phyloP scores from a whole-genome alignment of 2,329 filamentous ascomycete genomes.

The Kalmusia sp. region DNA sequence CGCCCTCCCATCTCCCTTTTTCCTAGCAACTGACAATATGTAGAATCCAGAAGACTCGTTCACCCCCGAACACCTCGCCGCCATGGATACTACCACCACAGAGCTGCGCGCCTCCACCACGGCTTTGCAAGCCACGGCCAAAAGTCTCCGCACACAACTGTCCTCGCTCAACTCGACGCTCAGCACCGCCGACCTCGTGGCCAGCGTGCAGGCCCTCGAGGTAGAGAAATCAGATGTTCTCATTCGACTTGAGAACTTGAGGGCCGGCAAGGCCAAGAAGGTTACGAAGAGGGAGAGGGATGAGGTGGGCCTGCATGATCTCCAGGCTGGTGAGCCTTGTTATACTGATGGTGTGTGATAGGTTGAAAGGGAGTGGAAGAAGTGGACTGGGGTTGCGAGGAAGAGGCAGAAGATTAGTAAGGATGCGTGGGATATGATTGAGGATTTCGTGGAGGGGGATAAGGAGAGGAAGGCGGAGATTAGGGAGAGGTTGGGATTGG shows the following conservation, averaged over 20 bases:
- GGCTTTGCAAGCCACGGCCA: constrained; percentile 54
- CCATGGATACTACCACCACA: constrained; percentile 58
- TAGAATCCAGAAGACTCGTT: constrained; percentile 59
- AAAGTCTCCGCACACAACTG: constrained; percentile 57
- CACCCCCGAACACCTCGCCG: constrained; percentile 56
- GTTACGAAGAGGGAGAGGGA: constrained; percentile 58
- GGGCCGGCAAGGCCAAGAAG: constrained; percentile 51
- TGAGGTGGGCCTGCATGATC: too few relatives aligned
- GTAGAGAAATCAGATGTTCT: constrained; percentile 52
- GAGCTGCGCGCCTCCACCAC: constrained; percentile 55
- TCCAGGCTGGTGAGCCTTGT: too few relatives aligned
- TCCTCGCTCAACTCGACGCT: constrained; percentile 56
- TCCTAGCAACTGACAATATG: neutral
- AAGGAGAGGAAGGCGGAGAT: constrained; percentile 56
- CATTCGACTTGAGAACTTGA: constrained; percentile 50
- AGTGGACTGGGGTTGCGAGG: constrained; percentile 48
- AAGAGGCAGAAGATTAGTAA: constrained; percentile 57
- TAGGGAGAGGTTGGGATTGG: constrained; percentile 53
- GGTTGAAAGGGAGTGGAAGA: constrained; percentile 55
- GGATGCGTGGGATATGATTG: constrained; percentile 60
- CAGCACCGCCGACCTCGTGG: constrained; percentile 58
- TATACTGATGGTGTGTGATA: too few relatives aligned
- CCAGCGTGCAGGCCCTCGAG: constrained; percentile 53
- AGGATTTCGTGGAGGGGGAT: constrained; percentile 54
- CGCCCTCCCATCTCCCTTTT: neutral